Evolutionary conservation across 129 eudicot genomes (phyloP).

Genomic region (Chrysanthemum seticuspe): DNA sequence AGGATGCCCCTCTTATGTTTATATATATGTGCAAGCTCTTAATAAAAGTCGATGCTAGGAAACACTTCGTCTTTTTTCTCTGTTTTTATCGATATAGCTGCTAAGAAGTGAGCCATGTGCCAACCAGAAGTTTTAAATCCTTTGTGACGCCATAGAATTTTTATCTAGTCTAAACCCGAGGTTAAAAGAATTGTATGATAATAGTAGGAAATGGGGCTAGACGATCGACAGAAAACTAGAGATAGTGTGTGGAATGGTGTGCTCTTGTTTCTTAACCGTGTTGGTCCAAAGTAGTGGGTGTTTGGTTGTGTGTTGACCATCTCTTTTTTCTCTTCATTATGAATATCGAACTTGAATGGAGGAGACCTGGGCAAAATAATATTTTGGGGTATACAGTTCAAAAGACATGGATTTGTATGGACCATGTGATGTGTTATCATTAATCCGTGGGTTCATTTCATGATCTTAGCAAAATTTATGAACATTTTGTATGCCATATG

Average conservation of each 20-base stretch:
- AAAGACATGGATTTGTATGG: too few species aligned
- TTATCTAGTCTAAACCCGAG: background rate
- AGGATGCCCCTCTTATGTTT: conserved; percentile 16
- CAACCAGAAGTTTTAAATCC: background rate
- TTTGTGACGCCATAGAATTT: background rate
- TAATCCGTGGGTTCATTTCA: too few species aligned
- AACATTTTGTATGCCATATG: too few species aligned
- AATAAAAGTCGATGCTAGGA: conserved; percentile 13
- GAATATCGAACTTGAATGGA: too few species aligned
- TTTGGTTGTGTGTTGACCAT: background rate
- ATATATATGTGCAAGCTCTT: conserved; percentile 17
- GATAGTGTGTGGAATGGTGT: background rate
- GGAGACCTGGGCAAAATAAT: too few species aligned
- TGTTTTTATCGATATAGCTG: conserved; percentile 10
- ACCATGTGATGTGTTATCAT: too few species aligned
- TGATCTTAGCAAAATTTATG: too few species aligned
- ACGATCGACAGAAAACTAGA: background rate
- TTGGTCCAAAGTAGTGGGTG: background rate
- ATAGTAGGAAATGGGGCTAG: conserved; percentile 8
- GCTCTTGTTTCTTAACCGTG: background rate
- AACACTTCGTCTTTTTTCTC: background rate
- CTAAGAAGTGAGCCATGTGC: background rate
- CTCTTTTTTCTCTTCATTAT: background rate
- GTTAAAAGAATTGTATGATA: conserved; percentile 6
- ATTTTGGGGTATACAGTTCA: too few species aligned